Conservation (phyloP, 805 yeast species). For the Pachysolen tannophilus region DNA sequence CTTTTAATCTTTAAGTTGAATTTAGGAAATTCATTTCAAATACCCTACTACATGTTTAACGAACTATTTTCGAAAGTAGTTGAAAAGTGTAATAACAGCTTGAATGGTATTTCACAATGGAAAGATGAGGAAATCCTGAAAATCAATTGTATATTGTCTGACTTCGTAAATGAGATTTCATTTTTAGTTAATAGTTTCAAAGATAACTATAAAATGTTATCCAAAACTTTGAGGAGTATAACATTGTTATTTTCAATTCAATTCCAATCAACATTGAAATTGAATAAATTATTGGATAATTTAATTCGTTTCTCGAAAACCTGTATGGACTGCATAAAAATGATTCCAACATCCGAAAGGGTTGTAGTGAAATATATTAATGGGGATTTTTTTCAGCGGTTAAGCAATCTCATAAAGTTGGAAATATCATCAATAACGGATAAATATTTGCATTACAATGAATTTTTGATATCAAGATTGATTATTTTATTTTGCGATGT, state of each 20-base stretch:
- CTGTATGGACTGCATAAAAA: background rate
- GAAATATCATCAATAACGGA: too few relatives aligned
- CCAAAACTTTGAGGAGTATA: background rate
- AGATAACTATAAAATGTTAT: background rate
- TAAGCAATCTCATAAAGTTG: too few relatives aligned
- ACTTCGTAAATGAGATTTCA: background rate
- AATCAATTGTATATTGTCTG: background rate
- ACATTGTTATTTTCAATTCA: background rate
- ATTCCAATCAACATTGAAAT: background rate
- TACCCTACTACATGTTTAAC: background rate
- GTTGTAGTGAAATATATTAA: too few relatives aligned
- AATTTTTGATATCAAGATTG: background rate
- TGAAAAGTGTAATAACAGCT: conserved; percentile 1
- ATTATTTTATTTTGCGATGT: conserved; percentile 4
- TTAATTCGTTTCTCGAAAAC: background rate
- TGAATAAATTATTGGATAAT: background rate
- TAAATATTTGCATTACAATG: too few relatives aligned
- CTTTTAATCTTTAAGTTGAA: background rate
- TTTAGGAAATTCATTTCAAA: background rate
- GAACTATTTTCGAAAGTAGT: background rate
- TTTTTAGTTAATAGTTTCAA: background rate
- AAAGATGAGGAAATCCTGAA: background rate
- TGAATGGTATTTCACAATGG: background rate
- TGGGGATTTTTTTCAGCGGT: too few relatives aligned
- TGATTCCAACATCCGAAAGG: background rate